Conservation (phyloP, 2,329 filamentous ascomycete genomes). For the Penicillium janthinellum region DNA sequence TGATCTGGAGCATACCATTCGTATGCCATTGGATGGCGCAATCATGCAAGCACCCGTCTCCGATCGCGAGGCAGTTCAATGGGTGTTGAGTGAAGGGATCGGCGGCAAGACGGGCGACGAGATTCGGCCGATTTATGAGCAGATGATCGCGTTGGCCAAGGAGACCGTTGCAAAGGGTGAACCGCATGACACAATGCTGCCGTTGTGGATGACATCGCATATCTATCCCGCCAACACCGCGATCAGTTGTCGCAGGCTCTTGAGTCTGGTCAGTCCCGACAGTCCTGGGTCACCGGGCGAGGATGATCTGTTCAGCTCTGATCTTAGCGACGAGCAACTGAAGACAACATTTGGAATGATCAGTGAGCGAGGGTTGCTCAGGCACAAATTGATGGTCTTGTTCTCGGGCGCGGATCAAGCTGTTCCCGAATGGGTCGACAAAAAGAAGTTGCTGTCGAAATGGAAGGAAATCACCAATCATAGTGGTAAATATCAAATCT, state of each 20-base stretch:
- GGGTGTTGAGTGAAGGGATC: conserved; percentile 31
- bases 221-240: conserved; percentile 44
- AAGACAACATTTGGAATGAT: conserved; percentile 63
- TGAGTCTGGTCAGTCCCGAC: conserved; percentile 57
- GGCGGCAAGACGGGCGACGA: conserved; percentile 27
- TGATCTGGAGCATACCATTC: conserved; percentile 37
- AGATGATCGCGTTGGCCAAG: conserved; percentile 37
- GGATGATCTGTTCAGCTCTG: conserved; percentile 84
- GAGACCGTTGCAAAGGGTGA: conserved; percentile 22
- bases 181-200: conserved; percentile 35
- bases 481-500: conserved; percentile 40
- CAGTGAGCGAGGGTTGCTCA: conserved; percentile 38
- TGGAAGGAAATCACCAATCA: conserved; percentile 46
- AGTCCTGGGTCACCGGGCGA: conserved; percentile 64
- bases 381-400: conserved; percentile 49
- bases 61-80: conserved; percentile 68
- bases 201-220: conserved; percentile 35
- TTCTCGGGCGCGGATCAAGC: conserved; percentile 52
- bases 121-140: conserved; percentile 32
- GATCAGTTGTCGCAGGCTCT: conserved; percentile 58
- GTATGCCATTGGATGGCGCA: conserved; percentile 66
- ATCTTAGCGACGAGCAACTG: conserved; percentile 63
- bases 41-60: conserved; percentile 80
- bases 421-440: conserved; percentile 51
- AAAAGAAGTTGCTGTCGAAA: conserved; percentile 43